A percentile compares a stretch with the other conserved stretches of the same genome.
Conservation (phyloP, 257 asterid genomes). For the Nicotiana knightiana region DNA sequence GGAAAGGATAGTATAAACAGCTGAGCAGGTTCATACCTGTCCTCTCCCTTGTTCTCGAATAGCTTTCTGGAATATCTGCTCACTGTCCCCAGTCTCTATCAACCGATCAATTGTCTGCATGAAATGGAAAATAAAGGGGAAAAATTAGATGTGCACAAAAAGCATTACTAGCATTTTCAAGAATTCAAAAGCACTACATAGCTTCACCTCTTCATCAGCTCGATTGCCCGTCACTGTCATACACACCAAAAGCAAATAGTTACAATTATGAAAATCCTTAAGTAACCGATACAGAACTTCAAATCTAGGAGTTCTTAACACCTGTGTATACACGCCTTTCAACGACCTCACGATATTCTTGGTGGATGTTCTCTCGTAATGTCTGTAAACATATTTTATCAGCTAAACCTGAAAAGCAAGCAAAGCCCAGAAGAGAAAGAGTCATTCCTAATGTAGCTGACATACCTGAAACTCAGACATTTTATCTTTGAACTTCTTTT, state of each 20-base stretch:
- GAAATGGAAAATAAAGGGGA: conserved; percentile 4
- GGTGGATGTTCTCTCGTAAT: conserved; percentile 86
- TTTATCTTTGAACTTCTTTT: conserved; percentile 87
- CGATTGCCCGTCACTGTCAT: conserved; percentile 73
- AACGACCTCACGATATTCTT: conserved; percentile 92
- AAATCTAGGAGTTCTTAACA: conserved; percentile 12
- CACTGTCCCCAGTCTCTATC: conserved; percentile 96
- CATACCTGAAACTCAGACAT: conserved; percentile 91
- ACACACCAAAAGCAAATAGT: conserved; percentile 3
- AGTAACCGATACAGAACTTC: conserved; percentile 5
- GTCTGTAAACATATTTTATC: conserved; percentile 40
- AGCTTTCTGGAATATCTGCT: conserved; percentile 91
- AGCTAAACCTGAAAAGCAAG: conserved; percentile 3
- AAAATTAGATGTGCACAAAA: conserved; percentile 8
- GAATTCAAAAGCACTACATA: not conserved
- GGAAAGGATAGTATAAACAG: not conserved
- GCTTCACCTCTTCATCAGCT: conserved; percentile 84
- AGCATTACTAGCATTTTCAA: not conserved
- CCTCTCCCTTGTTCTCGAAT: conserved; percentile 94
- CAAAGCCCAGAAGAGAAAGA: not conserved
- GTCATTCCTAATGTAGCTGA: conserved; percentile 10
- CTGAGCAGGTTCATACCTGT: conserved; percentile 45
- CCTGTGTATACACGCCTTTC: conserved; percentile 98
- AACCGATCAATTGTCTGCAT: conserved; percentile 74
- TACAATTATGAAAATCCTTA: not conserved